These are phyloP conservation scores for Pyronema omphalodes DNA, from an alignment of 495 filamentous ascomycete genomes.

Conservation along the genomic window DNA sequence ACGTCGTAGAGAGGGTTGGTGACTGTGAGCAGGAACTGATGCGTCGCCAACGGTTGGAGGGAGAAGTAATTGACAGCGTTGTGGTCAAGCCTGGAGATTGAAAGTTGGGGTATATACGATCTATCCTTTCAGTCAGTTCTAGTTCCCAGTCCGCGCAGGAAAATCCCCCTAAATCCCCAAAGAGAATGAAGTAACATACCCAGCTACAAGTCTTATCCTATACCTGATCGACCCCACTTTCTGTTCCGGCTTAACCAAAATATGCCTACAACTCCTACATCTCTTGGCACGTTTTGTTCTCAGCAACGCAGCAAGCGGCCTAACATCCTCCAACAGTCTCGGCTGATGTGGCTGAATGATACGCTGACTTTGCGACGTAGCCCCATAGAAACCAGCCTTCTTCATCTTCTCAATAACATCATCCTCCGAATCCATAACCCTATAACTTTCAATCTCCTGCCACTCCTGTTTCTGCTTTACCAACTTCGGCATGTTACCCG, in stretches of 20 bases:
- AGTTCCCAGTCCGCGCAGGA: too few species aligned
- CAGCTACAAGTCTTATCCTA: conserved; percentile 72
- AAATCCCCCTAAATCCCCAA: conserved; percentile 27
- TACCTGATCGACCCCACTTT: conserved; percentile 74
- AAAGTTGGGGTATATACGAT: conserved; percentile 70
- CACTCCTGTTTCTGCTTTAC: conserved; percentile 16
- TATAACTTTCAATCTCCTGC: conserved; percentile 10
- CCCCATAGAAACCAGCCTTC: conserved; percentile 13
- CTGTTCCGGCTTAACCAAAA: conserved; percentile 83
- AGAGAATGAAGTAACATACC: conserved; percentile 64
- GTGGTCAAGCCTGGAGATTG: conserved; percentile 44
- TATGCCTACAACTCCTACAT: conserved; percentile 80
- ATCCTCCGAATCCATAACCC: conserved; percentile 12
- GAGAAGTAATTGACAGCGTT: conserved; percentile 24
- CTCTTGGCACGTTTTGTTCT: conserved; percentile 86
- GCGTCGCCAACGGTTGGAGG: conserved; percentile 47
- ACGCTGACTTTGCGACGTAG: conserved; percentile 12
- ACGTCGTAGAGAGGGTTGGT: conserved; percentile 88
- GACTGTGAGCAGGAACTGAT: conserved; percentile 71
- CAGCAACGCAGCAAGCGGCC: conserved; percentile 61
- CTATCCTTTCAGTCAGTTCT: neutral
- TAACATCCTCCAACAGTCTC: conserved; percentile 29
- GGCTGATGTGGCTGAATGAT: conserved; percentile 15
- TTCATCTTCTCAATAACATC: conserved; percentile 16
- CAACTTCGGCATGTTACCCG: neutral